Conservation (phyloP, 2,329 filamentous ascomycete genomes). For the Clonostachys solani region DNA sequence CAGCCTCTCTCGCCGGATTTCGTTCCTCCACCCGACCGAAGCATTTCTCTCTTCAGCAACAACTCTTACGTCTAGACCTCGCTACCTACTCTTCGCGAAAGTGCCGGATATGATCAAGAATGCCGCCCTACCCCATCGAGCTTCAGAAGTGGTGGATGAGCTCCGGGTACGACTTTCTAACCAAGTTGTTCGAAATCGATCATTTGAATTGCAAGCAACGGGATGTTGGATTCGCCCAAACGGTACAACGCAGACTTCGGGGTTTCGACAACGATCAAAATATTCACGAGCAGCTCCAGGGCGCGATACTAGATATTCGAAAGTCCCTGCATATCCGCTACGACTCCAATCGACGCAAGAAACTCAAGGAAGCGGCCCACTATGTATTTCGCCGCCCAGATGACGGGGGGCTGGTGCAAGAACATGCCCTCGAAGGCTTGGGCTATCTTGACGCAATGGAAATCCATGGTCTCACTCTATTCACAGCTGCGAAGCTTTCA, state of each 20-base stretch:
- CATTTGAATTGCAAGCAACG: conserved; percentile 8
- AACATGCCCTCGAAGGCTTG: conserved; percentile 19
- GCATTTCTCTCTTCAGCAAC: too few relatives aligned
- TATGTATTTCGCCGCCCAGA: conserved; percentile 17
- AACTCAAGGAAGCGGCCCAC: conserved; percentile 13
- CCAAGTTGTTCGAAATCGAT: conserved; percentile 13
- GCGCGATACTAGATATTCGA: conserved; percentile 11
- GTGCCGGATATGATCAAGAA: conserved; percentile 4
- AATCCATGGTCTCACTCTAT: conserved; percentile 18
- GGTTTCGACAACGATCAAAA: conserved; percentile 20
- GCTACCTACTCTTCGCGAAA: too few relatives aligned
- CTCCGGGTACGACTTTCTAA: conserved; percentile 14
- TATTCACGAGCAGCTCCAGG: conserved; percentile 9
- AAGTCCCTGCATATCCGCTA: conserved; percentile 8
- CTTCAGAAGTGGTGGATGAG: conserved; percentile 27
- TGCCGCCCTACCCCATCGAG: conserved; percentile 22
- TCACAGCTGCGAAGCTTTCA: conserved; percentile 11
- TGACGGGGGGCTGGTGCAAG: conserved; percentile 18
- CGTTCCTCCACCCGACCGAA: too few relatives aligned
- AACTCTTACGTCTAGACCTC: too few relatives aligned
- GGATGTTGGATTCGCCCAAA: conserved; percentile 25
- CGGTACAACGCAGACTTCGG: conserved; percentile 19
- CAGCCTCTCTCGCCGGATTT: too few relatives aligned
- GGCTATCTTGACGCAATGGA: conserved; percentile 24
- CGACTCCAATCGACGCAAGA: conserved; percentile 17